phyloP scores from a whole-genome alignment of 2,329 filamentous ascomycete species.

The Paraphoma chrysanthemicola region DNA sequence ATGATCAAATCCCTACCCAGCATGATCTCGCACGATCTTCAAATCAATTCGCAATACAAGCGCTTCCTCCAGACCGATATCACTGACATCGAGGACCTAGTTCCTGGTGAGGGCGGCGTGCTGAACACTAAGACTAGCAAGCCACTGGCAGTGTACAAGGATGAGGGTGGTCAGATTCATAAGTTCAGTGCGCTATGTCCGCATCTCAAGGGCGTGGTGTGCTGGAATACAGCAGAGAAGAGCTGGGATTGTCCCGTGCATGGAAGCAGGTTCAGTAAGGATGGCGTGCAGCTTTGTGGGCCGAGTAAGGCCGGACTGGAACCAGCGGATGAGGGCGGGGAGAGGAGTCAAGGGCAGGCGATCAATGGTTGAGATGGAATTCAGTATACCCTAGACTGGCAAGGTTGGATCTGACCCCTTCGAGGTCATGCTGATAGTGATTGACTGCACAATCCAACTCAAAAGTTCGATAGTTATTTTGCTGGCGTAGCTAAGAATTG shows the following conservation, averaged over 20 bases:
- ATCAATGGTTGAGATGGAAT: constrained; percentile 1
- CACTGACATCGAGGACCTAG: constrained; percentile 63
- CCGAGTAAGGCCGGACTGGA: constrained; percentile 48
- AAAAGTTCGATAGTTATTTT: too few relatives aligned
- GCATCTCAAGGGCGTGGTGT: constrained; percentile 63
- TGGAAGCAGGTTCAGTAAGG: constrained; percentile 52
- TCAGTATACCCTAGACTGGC: neutral
- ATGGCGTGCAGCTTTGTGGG: constrained; percentile 52
- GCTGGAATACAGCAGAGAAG: constrained; percentile 58
- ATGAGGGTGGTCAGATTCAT: constrained; percentile 59
- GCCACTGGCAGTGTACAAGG: constrained; percentile 64
- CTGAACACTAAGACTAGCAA: constrained; percentile 57
- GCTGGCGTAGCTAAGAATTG: too few relatives aligned
- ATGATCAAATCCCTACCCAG: constrained; percentile 54
- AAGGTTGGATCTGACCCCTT: neutral
- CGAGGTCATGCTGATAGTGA: neutral
- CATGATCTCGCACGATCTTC: constrained; percentile 60
- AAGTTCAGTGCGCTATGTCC: constrained; percentile 64
- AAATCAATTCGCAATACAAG: constrained; percentile 65
- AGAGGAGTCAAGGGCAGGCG: constrained; percentile 28
- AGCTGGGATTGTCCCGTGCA: constrained; percentile 60
- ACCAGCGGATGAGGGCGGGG: constrained; percentile 38
- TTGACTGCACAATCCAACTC: neutral
- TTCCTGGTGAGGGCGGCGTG: constrained; percentile 58
- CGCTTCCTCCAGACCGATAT: constrained; percentile 62